phyloP scores from a whole-genome alignment of 2,329 filamentous ascomycete species.

The Knoxdaviesia capensis region DNA sequence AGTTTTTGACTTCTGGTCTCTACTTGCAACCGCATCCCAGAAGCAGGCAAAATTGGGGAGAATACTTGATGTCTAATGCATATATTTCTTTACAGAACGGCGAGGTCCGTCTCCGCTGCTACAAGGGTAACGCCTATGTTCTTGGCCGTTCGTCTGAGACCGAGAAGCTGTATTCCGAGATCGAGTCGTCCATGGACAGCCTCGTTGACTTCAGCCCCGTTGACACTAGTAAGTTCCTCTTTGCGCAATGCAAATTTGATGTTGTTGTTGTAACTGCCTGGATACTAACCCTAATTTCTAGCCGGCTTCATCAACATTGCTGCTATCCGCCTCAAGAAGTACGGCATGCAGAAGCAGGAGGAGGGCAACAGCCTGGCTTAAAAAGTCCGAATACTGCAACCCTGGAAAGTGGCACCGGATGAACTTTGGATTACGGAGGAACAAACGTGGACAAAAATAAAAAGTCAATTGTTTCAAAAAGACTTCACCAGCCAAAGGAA shows the following conservation, averaged over 20 bases:
- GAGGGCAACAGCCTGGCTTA: slow-evolving; percentile 6
- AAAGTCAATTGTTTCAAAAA: too few species aligned
- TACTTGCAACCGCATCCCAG: background rate
- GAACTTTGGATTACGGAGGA: too few species aligned
- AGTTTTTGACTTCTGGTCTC: background rate
- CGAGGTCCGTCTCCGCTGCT: slow-evolving; percentile 14
- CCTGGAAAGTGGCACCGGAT: too few species aligned
- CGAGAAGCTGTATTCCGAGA: slow-evolving; percentile 29
- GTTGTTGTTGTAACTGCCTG: too few species aligned
- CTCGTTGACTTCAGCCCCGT: slow-evolving; percentile 20
- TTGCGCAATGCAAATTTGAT: slow-evolving; percentile 31
- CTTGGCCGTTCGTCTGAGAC: slow-evolving; percentile 22
- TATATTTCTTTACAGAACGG: slow-evolving; percentile 8
- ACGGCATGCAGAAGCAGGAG: slow-evolving; percentile 13
- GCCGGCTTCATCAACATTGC: slow-evolving; percentile 46
- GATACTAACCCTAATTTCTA: slow-evolving; percentile 15
- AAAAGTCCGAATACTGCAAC: too few species aligned
- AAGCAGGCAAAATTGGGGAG: background rate
- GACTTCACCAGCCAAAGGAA: too few species aligned
- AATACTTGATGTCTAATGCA: slow-evolving; percentile 11
- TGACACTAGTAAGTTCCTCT: slow-evolving; percentile 24
- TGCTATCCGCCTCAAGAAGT: slow-evolving; percentile 40
- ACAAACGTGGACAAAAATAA: too few species aligned
- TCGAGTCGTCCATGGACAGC: slow-evolving; percentile 28
- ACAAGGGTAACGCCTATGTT: slow-evolving; percentile 29